A percentile compares a stretch with the other conserved stretches of the same genome.
Conservation (phyloP, 1,284 basidiomycete genomes). For the Apiotrichum akiyoshidainum region DNA sequence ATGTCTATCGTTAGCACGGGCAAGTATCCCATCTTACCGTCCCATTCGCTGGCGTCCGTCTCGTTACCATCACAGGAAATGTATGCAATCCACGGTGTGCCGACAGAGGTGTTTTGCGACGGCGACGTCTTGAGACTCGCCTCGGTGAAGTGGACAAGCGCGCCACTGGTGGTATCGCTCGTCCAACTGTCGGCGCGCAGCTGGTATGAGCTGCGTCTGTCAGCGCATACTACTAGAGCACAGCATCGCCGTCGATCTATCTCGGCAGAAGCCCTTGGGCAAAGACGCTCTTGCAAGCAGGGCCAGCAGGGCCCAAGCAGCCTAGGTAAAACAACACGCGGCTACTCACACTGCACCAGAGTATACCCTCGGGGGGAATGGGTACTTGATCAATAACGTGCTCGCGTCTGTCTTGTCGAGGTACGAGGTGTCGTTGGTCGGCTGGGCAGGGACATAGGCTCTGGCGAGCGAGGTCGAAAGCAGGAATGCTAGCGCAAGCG, state of each 20-base stretch:
- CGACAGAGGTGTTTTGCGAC: conserved; percentile 52
- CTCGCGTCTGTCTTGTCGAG: conserved; percentile 36
- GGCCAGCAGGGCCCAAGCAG: no score
- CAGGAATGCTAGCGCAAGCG: no score
- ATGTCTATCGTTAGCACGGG: conserved; percentile 56
- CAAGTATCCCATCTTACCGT: conserved; percentile 34
- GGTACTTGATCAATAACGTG: conserved; percentile 24
- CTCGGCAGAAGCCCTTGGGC: no score
- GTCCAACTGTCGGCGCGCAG: conserved; percentile 37
- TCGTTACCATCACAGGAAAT: conserved; percentile 75
- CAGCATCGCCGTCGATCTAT: no score
- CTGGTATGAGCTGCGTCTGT: conserved; percentile 40
- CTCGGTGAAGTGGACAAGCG: conserved; percentile 74
- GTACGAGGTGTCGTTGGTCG: conserved; percentile 62
- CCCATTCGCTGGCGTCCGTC: conserved; percentile 55
- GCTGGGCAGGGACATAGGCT: conserved; percentile 62
- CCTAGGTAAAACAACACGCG: not conserved
- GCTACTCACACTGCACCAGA: not conserved
- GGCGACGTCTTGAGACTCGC: conserved; percentile 14
- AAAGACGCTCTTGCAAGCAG: no score
- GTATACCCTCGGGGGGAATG: conserved; percentile 57
- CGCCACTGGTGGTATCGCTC: conserved; percentile 57
- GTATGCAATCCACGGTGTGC: conserved; percentile 83
- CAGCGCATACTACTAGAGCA: no score
- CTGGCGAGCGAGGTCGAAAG: not conserved